Base-by-base conservation (phyloP, 495 filamentous ascomycete species). In the Daldinia loculata region DNA sequence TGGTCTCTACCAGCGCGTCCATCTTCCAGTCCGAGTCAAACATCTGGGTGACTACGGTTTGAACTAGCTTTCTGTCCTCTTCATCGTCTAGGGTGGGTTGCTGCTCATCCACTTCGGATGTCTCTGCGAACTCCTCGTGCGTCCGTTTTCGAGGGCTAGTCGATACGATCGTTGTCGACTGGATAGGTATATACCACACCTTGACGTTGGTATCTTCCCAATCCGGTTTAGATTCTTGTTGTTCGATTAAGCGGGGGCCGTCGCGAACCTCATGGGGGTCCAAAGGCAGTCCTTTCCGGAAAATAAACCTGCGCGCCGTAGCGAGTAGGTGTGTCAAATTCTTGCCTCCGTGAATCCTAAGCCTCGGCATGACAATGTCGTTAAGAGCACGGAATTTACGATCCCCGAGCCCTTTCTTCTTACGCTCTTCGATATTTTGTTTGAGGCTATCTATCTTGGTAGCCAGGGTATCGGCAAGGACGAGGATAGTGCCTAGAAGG, bases 301-400 rank as follows among this genome's bases (percentile, higher is more conserved):
- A 95, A n/a, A 99, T 85, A 78, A 97, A 98, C 32, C 88, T 80
- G 41, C 95, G 86, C n/a, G 91, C 88, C 0, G 92, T 92, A 32
- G 93, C 94, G 41, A 99, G 75, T 1, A 87, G 86, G 72, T 98
- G 91, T 27, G 86, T 84, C 48, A 97, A 73, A 77, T 97, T 97
- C 61, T 85, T 84, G 6, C 89, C 85, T 8, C 93, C 94, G 74
- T 94, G 90, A 11, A 99, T 78, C n/a, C 85, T 88, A 64, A 98
- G 67, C 27, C 61, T 76, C 15, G 74, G 74, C 43, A 76, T 73
- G 51, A 71, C 66, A 61, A 55, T 24, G 34, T 38, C 11, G 45
- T 55, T 15, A 9, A 72, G 67, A 27, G 66, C 36, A 19, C 22
- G 60, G 59, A 59, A 48, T 2, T 50, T 15, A 30, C 12, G 15